Percentiles rank a stretch among this genome's conserved stretches.
Evolutionary conservation across 768 basidiomycete genomes (phyloP).

Genomic region (Russula vinacea): DNA sequence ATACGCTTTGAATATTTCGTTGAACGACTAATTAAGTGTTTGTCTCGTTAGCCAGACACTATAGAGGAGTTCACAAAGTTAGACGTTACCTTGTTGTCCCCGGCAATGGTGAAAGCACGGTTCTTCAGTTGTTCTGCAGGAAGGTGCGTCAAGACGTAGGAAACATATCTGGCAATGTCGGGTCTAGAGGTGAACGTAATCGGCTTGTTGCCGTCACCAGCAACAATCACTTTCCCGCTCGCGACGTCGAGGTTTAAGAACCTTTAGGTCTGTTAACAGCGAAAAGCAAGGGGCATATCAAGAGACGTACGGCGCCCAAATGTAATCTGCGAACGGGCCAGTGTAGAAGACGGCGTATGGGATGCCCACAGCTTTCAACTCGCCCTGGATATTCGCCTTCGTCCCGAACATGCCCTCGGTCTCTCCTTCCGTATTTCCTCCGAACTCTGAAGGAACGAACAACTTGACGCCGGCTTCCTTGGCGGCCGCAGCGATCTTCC

Average conservation of each 20-base stretch:
- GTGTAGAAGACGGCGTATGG: conserved; percentile 30
- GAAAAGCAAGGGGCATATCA: neutral
- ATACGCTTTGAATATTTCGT: conserved; percentile 28
- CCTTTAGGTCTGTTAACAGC: conserved; percentile 1
- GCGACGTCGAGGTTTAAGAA: conserved; percentile 16
- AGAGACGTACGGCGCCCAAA: conserved; percentile 13
- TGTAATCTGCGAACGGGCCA: conserved; percentile 21
- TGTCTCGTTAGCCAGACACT: neutral
- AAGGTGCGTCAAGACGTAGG: conserved; percentile 25
- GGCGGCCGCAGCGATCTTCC: conserved; percentile 16
- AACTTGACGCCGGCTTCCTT: conserved; percentile 22
- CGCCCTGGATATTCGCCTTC: conserved; percentile 4
- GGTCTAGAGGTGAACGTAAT: conserved; percentile 28
- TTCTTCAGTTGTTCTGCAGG: conserved; percentile 24
- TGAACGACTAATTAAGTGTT: conserved; percentile 18
- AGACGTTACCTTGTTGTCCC: conserved; percentile 20
- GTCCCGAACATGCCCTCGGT: conserved; percentile 14
- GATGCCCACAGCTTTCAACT: conserved; percentile 21
- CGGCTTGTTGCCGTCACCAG: conserved; percentile 27
- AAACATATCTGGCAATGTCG: conserved; percentile 28
- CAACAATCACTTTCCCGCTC: conserved; percentile 25
- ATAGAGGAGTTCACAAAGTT: neutral
- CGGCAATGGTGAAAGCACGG: conserved; percentile 15
- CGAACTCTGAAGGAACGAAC: conserved; percentile 27
- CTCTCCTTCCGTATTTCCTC: conserved; percentile 15